Percentiles rank a stretch among this genome's conserved stretches.
phyloP scores from a whole-genome alignment of 495 filamentous ascomycete genomes.

The Penicillium manginii region DNA sequence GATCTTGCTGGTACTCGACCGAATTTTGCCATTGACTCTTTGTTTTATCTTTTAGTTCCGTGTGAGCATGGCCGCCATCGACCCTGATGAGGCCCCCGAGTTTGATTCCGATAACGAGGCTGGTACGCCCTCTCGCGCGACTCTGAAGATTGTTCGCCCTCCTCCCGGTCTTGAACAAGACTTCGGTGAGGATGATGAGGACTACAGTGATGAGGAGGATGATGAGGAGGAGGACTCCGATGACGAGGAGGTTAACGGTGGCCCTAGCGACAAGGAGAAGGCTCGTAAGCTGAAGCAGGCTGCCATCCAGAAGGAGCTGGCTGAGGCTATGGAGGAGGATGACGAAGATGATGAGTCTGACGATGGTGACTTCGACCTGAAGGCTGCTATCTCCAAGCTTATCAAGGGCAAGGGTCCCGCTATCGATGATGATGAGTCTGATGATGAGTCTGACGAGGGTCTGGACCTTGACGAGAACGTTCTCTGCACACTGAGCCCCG shows the following conservation, averaged over 20 bases:
- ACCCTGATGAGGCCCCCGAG: conserved; percentile 77
- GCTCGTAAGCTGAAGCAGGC: conserved; percentile 78
- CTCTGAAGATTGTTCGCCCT: conserved; percentile 84
- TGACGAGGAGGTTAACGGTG: conserved; percentile 75
- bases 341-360: conserved; percentile 59
- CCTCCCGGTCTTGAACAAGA: conserved; percentile 55
- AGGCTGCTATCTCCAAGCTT: conserved; percentile 64
- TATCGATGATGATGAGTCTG: conserved; percentile 65
- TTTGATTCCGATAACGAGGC: conserved; percentile 64
- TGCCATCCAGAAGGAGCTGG: conserved; percentile 69
- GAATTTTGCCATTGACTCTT: conserved; percentile 6
- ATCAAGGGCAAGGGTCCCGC: conserved; percentile 85
- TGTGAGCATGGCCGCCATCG: conserved; percentile 97
- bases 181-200: conserved; percentile 62
- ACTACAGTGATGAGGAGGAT: conserved; percentile 56
- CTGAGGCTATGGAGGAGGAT: conserved; percentile 63
- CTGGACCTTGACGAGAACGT: conserved; percentile 83
- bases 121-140: conserved; percentile 70
- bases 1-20: neutral
- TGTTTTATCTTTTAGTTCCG: conserved; percentile 65
- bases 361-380: conserved; percentile 60
- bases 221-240: conserved; percentile 69
- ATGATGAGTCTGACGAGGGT: conserved; percentile 66
- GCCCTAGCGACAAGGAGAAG: conserved; percentile 87
- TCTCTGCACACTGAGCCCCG: conserved; percentile 89